Base-by-base conservation (phyloP, 306 rosid species). In the Prosopis cineraria region DNA sequence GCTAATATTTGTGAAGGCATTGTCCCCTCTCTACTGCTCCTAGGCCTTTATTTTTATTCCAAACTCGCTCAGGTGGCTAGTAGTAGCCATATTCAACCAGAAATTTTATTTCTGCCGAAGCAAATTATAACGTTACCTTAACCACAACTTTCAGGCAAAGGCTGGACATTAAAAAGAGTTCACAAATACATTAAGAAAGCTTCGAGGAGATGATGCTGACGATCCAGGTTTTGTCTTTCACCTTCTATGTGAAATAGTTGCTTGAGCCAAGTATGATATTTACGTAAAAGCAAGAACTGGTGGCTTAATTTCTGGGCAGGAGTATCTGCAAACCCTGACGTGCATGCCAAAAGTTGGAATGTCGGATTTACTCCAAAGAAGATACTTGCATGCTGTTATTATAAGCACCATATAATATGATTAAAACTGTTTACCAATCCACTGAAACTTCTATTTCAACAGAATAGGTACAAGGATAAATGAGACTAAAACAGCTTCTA, bases 371-470 rank as follows among this genome's bases (percentile, higher is more conserved):
- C 70, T 43, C 22, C 33, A 58, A 25, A 44, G 13, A 70, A 59
- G 30, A 30, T 59, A 39, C 37, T 44, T 14, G 0, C 43, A 67
- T 52, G 30, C 39, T 29, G 68, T 58, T n/a, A 24, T 8, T 67
- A 43, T 59, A 78, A 70, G 60, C 53, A 31, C 39, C 62, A 3
- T 29, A n/a, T 20, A 22, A 11, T 41, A 52, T 75, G 52, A 63
- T 20, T 22, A 44, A 43, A 40, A 73, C 41, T 41, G n/a, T 73
- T 31, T 25, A 73, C 17, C 1, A 9, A 10, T 16, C 40, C 41
- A 52, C 34, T 47, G 82, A 90, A 75, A 88, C 86, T 80, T 88
- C 83, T 83, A 78, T 70, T 43, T 74, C 78, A 74, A 86, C 88
- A 22, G 66, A 74, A 86, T 87, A 22, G 66, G 63, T 27, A 9